Conservation (phyloP, 2,329 filamentous ascomycete genomes). For the Arthrobotrys sinensis region DNA sequence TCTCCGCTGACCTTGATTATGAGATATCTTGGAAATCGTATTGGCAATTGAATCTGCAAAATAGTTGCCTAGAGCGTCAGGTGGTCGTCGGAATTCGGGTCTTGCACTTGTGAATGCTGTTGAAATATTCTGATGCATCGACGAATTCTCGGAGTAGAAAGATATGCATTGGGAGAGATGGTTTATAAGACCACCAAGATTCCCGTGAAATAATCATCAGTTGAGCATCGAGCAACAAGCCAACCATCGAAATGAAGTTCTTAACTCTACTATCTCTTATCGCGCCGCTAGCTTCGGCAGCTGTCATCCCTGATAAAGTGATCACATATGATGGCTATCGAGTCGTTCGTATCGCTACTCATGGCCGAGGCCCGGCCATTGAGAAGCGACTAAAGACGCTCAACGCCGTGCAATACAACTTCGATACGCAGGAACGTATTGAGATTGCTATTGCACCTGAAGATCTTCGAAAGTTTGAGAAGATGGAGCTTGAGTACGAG, state of each 20-base stretch:
- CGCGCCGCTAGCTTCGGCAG: conserved; percentile 52
- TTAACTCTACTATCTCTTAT: conserved; percentile 42
- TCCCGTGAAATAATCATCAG: neutral
- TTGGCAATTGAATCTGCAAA: conserved; percentile 2
- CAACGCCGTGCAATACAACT: conserved; percentile 49
- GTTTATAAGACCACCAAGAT: neutral
- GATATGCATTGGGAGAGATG: neutral
- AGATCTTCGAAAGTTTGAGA: conserved; percentile 43
- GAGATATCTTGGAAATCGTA: neutral
- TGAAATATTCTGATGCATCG: neutral
- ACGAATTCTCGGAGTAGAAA: neutral
- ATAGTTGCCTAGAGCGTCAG: conserved; percentile 51
- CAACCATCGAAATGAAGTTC: conserved; percentile 38
- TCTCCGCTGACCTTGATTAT: conserved; percentile 41
- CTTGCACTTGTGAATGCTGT: neutral
- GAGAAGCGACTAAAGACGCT: conserved; percentile 62
- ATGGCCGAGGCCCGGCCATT: conserved; percentile 67
- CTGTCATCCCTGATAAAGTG: conserved; percentile 41
- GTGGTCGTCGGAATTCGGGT: neutral
- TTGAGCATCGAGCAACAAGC: neutral
- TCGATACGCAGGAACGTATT: conserved; percentile 36
- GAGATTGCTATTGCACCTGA: conserved; percentile 50
- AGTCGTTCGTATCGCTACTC: conserved; percentile 70
- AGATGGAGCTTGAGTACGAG: conserved; percentile 29
- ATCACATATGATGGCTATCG: conserved; percentile 66